A percentile compares a stretch with the other conserved stretches of the same genome.
These are phyloP conservation scores for Solanum pinnatisectum DNA, from an alignment of 257 asterid genomes.

Conservation along the genomic window DNA sequence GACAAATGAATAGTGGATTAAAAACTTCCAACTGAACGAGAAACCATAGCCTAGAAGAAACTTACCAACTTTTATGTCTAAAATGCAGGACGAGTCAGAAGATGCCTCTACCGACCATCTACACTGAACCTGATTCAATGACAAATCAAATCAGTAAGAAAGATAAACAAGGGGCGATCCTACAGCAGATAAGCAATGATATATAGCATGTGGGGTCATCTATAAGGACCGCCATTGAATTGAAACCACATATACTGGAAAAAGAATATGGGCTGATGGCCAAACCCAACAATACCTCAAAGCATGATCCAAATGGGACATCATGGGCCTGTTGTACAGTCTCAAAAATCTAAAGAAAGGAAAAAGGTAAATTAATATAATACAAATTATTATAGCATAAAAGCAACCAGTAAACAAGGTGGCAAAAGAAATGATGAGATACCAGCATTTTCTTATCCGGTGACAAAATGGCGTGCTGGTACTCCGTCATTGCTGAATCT, in stretches of 20 bases:
- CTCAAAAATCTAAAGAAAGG: slow-evolving; percentile 62
- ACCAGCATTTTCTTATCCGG: slow-evolving; percentile 72
- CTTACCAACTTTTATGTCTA: slow-evolving; percentile 80
- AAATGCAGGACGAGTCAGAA: slow-evolving; percentile 48
- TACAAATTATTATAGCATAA: not conserved
- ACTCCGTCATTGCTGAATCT: slow-evolving; percentile 83
- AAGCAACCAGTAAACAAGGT: not conserved
- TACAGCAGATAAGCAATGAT: not conserved
- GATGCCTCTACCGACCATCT: slow-evolving; percentile 58
- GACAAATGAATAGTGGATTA: not conserved
- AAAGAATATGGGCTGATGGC: not conserved
- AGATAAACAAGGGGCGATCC: not conserved
- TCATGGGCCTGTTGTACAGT: slow-evolving; percentile 84
- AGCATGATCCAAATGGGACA: slow-evolving; percentile 88
- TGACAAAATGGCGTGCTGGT: slow-evolving; percentile 58
- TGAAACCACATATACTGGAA: not conserved
- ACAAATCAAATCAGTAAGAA: not conserved
- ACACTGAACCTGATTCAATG: slow-evolving; percentile 62
- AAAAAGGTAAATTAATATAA: not conserved
- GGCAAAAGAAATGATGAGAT: not conserved
- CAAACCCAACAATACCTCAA: slow-evolving; percentile 51
- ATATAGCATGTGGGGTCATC: not conserved
- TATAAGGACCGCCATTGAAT: not conserved
- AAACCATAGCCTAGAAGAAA: not conserved
- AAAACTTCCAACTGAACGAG: not conserved